Evolutionary conservation across 495 filamentous ascomycete species (phyloP).

Genomic region (Penicillium coprophilum): DNA sequence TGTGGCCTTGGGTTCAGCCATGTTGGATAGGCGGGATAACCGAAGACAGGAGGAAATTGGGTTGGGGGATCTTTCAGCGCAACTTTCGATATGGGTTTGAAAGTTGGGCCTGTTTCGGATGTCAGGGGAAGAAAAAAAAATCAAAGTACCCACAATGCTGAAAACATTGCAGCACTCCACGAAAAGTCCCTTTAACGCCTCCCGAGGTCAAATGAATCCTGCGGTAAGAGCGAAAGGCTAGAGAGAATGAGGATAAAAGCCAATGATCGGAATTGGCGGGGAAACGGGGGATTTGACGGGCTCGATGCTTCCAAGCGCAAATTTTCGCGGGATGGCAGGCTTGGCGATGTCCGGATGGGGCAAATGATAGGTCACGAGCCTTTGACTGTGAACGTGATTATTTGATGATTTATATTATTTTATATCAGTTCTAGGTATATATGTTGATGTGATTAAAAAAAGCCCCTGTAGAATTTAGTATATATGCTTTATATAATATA

Average conservation of each 20-base stretch:
- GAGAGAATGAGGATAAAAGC: conserved; percentile 13
- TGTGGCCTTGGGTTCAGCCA: conserved; percentile 27
- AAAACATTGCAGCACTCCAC: conserved; percentile 24
- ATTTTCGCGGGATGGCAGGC: conserved; percentile 24
- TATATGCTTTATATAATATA: too few relatives aligned
- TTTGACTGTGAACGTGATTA: neutral
- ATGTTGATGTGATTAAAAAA: neutral
- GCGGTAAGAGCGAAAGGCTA: conserved; percentile 6
- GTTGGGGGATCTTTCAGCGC: neutral
- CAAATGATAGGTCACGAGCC: conserved; percentile 9
- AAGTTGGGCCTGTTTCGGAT: conserved; percentile 9
- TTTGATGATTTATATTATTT: too few relatives aligned
- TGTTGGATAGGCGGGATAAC: conserved; percentile 20
- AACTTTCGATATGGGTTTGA: conserved; percentile 5
- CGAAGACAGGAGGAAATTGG: conserved; percentile 4
- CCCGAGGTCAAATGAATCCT: conserved; percentile 4
- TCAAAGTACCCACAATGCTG: conserved; percentile 21
- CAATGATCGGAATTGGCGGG: conserved; percentile 18
- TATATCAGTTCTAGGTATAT: neutral
- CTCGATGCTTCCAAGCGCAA: conserved; percentile 15
- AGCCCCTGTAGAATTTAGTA: too few relatives aligned
- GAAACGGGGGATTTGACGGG: conserved; percentile 14
- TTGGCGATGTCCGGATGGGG: conserved; percentile 19
- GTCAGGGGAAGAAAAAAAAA: conserved; percentile 19
- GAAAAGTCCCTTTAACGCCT: conserved; percentile 6